Conservation (phyloP, 2,329 filamentous ascomycete genomes). For the Cladosporium sp. region DNA sequence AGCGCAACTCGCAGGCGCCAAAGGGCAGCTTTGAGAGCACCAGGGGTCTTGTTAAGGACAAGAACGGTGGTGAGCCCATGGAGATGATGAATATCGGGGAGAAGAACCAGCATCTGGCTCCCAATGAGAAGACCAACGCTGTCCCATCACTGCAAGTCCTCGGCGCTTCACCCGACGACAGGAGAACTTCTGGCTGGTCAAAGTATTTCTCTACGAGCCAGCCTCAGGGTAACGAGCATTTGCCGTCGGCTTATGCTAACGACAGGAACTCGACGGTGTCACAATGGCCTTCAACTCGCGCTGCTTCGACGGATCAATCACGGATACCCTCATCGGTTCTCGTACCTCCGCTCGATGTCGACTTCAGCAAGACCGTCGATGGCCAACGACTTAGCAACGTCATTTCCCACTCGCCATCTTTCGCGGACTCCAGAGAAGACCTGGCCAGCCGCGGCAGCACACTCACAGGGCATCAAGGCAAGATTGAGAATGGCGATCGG, state of each 20-base stretch:
- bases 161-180: conserved; percentile 29
- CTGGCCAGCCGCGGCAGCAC: conserved; percentile 29
- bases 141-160: conserved; percentile 33
- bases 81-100: conserved; percentile 43
- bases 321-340: conserved; percentile 55
- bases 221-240: conserved; percentile 31
- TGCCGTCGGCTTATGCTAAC: conserved; percentile 32
- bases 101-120: conserved; percentile 19
- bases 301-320: conserved; percentile 15
- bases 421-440: conserved; percentile 54
- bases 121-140: conserved; percentile 14
- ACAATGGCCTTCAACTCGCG: conserved; percentile 4
- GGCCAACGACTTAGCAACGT: conserved; percentile 63
- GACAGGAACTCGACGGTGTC: conserved; percentile 43
- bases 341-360: conserved; percentile 63
- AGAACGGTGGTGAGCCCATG: conserved; percentile 38
- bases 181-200: conserved; percentile 50
- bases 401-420: conserved; percentile 64
- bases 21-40: conserved; percentile 58
- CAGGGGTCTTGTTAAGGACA: conserved; percentile 57
- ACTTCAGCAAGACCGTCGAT: conserved; percentile 46
- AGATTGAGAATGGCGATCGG: conserved; percentile 26
- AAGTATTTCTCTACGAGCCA: conserved; percentile 34
- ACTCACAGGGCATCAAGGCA: conserved; percentile 25
- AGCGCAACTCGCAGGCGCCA: conserved; percentile 37